Evolutionary conservation across 139 green algal genomes (phyloP).

Genomic region (Limnomonas spitsbergensis): DNA sequence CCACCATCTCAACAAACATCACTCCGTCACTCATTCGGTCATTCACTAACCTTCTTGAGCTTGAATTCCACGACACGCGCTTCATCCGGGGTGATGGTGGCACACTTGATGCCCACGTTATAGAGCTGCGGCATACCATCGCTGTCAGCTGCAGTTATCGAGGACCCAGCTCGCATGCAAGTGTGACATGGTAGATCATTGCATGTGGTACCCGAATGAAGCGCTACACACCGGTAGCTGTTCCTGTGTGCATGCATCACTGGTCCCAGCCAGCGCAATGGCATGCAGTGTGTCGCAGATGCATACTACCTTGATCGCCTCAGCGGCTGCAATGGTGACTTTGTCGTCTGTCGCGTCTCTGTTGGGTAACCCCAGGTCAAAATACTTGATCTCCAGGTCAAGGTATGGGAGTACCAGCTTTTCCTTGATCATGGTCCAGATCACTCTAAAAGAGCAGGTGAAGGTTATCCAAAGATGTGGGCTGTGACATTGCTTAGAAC

Average conservation of each 20-base stretch:
- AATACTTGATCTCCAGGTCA: conserved; percentile 92
- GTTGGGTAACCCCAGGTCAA: conserved; percentile 83
- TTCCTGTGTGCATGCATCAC: background rate
- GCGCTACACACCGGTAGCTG: background rate
- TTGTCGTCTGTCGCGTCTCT: conserved; percentile 78
- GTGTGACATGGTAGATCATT: no score
- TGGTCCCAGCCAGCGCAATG: background rate
- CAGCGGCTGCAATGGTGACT: conserved; percentile 36
- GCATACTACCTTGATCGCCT: conserved; percentile 18
- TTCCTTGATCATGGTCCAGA: conserved; percentile 84
- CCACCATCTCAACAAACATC: no score
- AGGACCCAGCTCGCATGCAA: no score
- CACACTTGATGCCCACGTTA: conserved; percentile 95
- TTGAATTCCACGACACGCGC: conserved; percentile 90
- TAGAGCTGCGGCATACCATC: conserved; percentile 60
- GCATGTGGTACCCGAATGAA: no score
- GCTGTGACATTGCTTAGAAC: no score
- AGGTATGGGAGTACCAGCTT: conserved; percentile 89
- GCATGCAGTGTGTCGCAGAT: no score
- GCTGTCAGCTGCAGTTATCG: no score
- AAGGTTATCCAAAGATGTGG: no score
- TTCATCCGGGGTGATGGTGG: conserved; percentile 97
- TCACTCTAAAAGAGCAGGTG: conserved; percentile 67
- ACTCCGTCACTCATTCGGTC: background rate
- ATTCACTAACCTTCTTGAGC: conserved; percentile 77